Base-by-base conservation (phyloP, 305 asterid species). In the Solanum hybrid region DNA sequence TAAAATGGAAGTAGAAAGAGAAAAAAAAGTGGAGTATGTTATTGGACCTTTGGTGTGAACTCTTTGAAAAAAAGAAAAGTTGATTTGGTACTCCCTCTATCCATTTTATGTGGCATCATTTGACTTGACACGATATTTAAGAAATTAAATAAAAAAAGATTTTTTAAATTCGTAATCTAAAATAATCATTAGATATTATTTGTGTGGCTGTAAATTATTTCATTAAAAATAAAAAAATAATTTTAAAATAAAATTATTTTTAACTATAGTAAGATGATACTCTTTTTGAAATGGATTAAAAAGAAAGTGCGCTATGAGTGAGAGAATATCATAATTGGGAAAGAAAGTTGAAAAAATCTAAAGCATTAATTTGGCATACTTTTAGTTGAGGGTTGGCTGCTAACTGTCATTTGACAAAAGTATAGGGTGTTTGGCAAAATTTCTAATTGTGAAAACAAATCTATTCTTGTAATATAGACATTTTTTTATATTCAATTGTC, bases 351-450 rank as follows among this genome's bases (percentile, higher is more conserved):
- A 33, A 95, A 87, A 90, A 93, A 57, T 8, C 24, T 18, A 42
- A 28, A 28, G 73, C 28, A 83, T 42, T 83, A 83, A 42, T 35
- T 87, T 39, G 90, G 64, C 86, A 18, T 61, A 34, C 87, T 86
- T 86, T 90, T 93, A 90, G 96, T 96, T 94, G 90, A 86, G 90
- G 87, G 92, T 93, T 91, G 94, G 92, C 90, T 90, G 91, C 89
- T 81, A 24, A 71, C 31, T 57, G 33, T 86, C 76, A 75, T 79
- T 91, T 89, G 78, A 79, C 31, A 37, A 36, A 24, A 7, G 28
- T 33, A 40, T 40, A 13, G 61, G 36, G 86, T 14, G 13, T 24
- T 81, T 46, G 18, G 71, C 3, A 82, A 28, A 82, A 28, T 24
- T 42, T 82, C 16, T 5, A 13, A 82, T 42, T 42, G 36, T 9